Base-by-base conservation (phyloP, 192 early-diverging fungal genomes). In the Backusella liffmaniae region DNA sequence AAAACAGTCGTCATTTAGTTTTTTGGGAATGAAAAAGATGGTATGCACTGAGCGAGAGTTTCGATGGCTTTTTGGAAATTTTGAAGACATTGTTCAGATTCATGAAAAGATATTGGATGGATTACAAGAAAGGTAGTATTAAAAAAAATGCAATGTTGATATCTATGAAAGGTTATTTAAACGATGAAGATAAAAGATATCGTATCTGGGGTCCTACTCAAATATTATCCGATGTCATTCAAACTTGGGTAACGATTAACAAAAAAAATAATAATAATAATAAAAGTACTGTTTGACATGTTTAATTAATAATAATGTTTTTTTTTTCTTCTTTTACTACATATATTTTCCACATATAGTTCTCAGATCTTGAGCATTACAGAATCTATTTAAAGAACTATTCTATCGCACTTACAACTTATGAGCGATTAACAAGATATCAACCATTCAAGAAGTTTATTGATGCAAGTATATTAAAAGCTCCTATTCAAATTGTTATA, bases 121-220 rank as follows among this genome's bases (percentile, higher is more conserved):
- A 16, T 41, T 81, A 8, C 51, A 77, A 37, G 66, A 81, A 51
- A 34, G 79, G 79, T 80, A 70, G 34, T 26, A 29, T 49, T 23
- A 41, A 37, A 34, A 51, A 62, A 68, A 68, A 39, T 34, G 0
- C 23, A 26, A 23, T 26, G 8, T 26, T 15, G 23, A 41, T 3
- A 29, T 65, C 15, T 42, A 59, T 12, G 30, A 32, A 68, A 62
- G 18, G 59, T 70, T 67, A 26, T 67, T 68, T 75, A 59, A 59
- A 59, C 56, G 23, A 59, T 59, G 23, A 59, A 59, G 18, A 21
- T 41, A 35, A 23, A 73, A 80, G 79, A 67, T 68, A 76, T 10
- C 70, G 65, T 29, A 76, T 79, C 53, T 82, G 76, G 76, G 81
- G 81, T 21, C 81, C 81, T 10, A 79, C 77, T 8, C 81, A 82